A percentile compares a stretch with the other conserved stretches of the same genome.
These are phyloP conservation scores for Talaromyces trachyspermus DNA, from an alignment of 495 filamentous ascomycete species.

Conservation along the genomic window DNA sequence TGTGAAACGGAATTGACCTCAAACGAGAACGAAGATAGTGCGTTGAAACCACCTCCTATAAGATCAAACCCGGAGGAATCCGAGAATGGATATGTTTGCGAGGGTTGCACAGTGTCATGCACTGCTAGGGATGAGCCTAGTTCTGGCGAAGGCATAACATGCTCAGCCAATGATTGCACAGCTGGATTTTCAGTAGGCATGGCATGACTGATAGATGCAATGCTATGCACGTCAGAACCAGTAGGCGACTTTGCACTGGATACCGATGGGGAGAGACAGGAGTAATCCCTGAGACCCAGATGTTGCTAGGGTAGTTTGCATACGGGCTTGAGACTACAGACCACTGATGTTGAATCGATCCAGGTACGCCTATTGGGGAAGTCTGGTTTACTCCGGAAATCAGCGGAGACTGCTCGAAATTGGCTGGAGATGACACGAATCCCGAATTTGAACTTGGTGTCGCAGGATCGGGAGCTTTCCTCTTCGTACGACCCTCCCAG, in stretches of 20 bases:
- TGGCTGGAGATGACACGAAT: constrained; percentile 14
- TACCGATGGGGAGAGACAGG: constrained; percentile 2
- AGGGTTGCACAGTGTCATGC: not conserved
- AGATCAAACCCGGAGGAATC: not conserved
- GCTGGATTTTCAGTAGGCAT: not conserved
- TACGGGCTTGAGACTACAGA: constrained; percentile 1
- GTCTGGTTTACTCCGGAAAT: not conserved
- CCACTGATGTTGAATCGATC: not conserved
- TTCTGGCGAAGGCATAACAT: not conserved
- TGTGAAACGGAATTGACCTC: constrained; percentile 25
- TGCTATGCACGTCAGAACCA: not conserved
- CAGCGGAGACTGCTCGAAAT: not conserved
- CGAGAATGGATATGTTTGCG: not conserved
- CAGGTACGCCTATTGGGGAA: not conserved
- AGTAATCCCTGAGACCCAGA: not conserved
- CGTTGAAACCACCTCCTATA: constrained; percentile 16
- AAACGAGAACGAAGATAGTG: constrained; percentile 25
- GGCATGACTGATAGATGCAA: not conserved
- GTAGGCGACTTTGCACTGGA: not conserved
- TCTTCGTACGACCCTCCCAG: constrained; percentile 64
- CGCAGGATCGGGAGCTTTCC: constrained; percentile 20
- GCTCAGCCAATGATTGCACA: not conserved
- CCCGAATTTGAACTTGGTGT: constrained; percentile 26
- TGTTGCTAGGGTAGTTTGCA: not conserved
- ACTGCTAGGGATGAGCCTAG: not conserved